Percentiles rank a stretch among this genome's conserved stretches.
These are phyloP conservation scores for Aureobasidium sp. DNA, from an alignment of 2,329 filamentous ascomycete species.

Conservation along the genomic window DNA sequence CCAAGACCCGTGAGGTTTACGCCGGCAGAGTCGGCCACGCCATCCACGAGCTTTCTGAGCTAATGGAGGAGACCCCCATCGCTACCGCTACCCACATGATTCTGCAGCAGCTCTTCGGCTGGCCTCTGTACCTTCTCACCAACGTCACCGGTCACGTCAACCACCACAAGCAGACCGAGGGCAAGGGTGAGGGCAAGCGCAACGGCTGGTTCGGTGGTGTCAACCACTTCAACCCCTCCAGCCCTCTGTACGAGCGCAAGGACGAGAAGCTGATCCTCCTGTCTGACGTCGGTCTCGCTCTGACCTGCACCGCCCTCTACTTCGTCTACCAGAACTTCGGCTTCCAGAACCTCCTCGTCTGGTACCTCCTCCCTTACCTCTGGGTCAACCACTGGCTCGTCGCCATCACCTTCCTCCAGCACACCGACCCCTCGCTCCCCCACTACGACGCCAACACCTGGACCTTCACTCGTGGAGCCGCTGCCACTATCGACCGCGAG, in stretches of 20 bases:
- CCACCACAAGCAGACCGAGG: constrained; percentile 85
- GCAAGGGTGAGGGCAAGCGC: constrained; percentile 82
- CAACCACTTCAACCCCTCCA: constrained; percentile 87
- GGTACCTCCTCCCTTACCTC: constrained; percentile 91
- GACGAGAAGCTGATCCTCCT: constrained; percentile 80
- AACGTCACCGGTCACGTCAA: constrained; percentile 96
- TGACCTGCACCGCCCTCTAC: constrained; percentile 54
- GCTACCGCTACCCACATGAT: constrained; percentile 66
- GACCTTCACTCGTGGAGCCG: constrained; percentile 89
- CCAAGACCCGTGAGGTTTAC: constrained; percentile 76
- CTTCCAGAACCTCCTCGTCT: constrained; percentile 77
- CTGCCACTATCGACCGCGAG: constrained; percentile 92
- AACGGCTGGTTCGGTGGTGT: constrained; percentile 76
- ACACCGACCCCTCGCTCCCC: constrained; percentile 88
- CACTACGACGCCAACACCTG: constrained; percentile 82
- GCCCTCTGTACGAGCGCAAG: constrained; percentile 84
- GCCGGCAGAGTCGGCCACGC: constrained; percentile 65
- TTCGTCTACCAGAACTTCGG: constrained; percentile 69
- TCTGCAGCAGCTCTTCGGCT: constrained; percentile 80
- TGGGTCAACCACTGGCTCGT: constrained; percentile 99
- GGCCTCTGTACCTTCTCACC: constrained; percentile 81
- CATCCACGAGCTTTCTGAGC: constrained; percentile 73
- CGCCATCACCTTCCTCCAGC: constrained; percentile 93
- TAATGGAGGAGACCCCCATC: constrained; percentile 91
- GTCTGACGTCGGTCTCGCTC: constrained; percentile 67